Base-by-base conservation (phyloP, 352 stramenopile species). In the Nothophytophthora sp. region DNA sequence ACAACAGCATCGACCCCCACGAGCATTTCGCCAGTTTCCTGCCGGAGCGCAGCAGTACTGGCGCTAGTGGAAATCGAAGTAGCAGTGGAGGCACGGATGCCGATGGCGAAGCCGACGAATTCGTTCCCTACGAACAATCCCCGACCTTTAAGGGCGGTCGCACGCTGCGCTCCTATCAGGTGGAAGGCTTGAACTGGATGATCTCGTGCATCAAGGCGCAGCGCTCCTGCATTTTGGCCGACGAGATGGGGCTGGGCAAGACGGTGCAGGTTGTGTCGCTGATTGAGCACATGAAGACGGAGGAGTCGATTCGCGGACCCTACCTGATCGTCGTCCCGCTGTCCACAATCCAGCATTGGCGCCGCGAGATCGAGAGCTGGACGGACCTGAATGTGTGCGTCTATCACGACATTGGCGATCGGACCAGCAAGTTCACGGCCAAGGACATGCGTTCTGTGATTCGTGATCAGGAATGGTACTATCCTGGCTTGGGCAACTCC, bases 361-460 rank as follows among this genome's bases (percentile, higher is more conserved):
- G 85, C 2, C 83, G 85, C 45, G 86, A 96, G 57, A 90, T 95
- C 50, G 84, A 92, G 59, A 94, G 69, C 49, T 97, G 63, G 94
- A 99, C 97, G n/a, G 95, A 99, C 67, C 92, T 99, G 63, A 97
- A 98, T 38, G 96, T 97, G 22, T 99, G 97, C 56, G 92, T 99
- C 1, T 99, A 99, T 69, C 96, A 99, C 61, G 97, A 99, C 63
- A 84, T 95, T 63, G 79, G 88, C 10, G 86, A 94, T 46, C 73
- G 77, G 7, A 79, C 66, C 0, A 88, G 60, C 41, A 88, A 90
- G 38, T 94, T 89, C 59, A 93, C 73, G 10, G 82, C 84, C 2
- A 96, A 96, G 45, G 85, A 96, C 37, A 92, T 95, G 80, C 76
- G 87, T 10, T 72, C 76, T 22, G 71, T 96, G 25, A 90, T 96